A percentile compares a stretch with the other conserved stretches of the same genome.
Evolutionary conservation across 495 filamentous ascomycete species (phyloP).

Genomic region (Talaromyces thailandensis): DNA sequence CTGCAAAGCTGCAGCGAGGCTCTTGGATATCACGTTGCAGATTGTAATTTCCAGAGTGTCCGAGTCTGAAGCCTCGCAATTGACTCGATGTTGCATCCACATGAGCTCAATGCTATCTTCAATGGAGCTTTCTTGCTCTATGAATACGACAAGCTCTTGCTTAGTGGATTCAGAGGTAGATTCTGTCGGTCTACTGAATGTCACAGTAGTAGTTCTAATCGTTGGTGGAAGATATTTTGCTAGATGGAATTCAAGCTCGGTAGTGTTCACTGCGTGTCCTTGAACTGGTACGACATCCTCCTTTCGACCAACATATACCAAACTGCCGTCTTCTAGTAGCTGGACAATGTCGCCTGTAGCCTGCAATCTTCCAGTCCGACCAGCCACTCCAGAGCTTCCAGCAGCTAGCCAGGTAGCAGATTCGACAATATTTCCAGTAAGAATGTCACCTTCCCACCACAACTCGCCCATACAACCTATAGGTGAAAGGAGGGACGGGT

Average conservation of each 20-base stretch:
- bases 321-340: slow-evolving; percentile 45
- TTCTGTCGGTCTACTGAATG: slow-evolving; percentile 13
- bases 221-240: slow-evolving; percentile 16
- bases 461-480: slow-evolving; percentile 41
- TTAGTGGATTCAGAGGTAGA: slow-evolving; percentile 3
- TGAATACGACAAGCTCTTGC: slow-evolving; percentile 18
- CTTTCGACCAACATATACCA: slow-evolving; percentile 53
- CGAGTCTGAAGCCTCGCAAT: not conserved
- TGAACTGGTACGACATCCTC: slow-evolving; percentile 30
- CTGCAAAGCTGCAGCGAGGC: slow-evolving; percentile 18
- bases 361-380: slow-evolving; percentile 17
- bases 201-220: slow-evolving; percentile 17
- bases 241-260: slow-evolving; percentile 23
- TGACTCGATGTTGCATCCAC: slow-evolving; percentile 12
- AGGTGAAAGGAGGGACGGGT: slow-evolving; percentile 29
- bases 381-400: slow-evolving; percentile 18
- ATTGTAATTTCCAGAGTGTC: slow-evolving; percentile 8
- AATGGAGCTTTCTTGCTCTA: slow-evolving; percentile 17
- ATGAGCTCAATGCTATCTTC: slow-evolving; percentile 17
- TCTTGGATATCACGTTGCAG: slow-evolving; percentile 12
- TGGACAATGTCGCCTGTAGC: slow-evolving; percentile 52
- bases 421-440: slow-evolving; percentile 34
- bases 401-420: slow-evolving; percentile 25
- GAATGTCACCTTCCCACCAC: slow-evolving; percentile 36
- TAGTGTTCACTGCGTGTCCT: slow-evolving; percentile 26